Conservation (phyloP, 2,329 filamentous ascomycete genomes). For the Lecanicillium sp. region DNA sequence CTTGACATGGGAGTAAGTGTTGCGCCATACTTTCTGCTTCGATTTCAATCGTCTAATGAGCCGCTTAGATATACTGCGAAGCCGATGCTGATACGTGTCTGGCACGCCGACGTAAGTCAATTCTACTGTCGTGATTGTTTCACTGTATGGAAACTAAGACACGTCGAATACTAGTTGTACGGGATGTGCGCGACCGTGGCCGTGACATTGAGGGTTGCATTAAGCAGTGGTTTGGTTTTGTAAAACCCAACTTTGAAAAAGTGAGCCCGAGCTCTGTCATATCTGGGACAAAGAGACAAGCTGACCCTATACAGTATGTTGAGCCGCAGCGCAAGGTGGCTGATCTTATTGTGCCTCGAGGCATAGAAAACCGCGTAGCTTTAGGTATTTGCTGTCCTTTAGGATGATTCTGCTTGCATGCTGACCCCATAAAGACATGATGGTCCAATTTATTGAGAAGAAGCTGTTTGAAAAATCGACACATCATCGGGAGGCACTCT, state of each 20-base stretch:
- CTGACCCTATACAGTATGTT: conserved; percentile 52
- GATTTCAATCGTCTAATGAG: not conserved
- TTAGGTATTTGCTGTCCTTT: conserved; percentile 48
- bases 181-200: conserved; percentile 83
- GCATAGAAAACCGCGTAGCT: conserved; percentile 89
- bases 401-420: not conserved
- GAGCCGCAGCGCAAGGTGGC: conserved; percentile 85
- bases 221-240: conserved; percentile 95
- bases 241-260: conserved; percentile 94
- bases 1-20: conserved; percentile 73
- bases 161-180: conserved; percentile 49
- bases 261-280: conserved; percentile 22
- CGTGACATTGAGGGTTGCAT: conserved; percentile 92
- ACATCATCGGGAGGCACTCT: conserved; percentile 71
- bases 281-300: not conserved
- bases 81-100: conserved; percentile 92
- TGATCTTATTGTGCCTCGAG: conserved; percentile 91
- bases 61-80: conserved; percentile 76
- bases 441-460: conserved; percentile 84
- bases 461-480: conserved; percentile 81
- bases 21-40: not conserved
- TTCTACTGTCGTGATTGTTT: conserved; percentile 6
- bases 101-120: conserved; percentile 66
- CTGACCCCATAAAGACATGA: conserved; percentile 57
- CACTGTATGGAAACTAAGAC: conserved; percentile 6